These are phyloP conservation scores for Psidium guajava DNA, from an alignment of 345 rosid genomes.

Conservation along the genomic window DNA sequence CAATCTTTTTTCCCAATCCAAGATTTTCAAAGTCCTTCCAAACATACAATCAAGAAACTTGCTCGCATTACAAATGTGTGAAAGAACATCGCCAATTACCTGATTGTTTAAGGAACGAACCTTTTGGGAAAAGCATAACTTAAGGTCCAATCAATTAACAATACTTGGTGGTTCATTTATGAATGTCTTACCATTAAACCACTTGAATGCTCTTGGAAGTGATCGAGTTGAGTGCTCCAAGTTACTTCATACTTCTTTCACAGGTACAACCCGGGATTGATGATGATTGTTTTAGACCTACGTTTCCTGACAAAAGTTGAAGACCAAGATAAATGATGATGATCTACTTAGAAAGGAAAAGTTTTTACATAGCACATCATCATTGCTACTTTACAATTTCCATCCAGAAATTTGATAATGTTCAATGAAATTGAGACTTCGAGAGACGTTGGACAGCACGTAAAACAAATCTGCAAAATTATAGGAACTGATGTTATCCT, in stretches of 20 bases:
- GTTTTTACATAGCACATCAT: no score
- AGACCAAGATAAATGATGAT: background rate
- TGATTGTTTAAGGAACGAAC: background rate
- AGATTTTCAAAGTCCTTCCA: background rate
- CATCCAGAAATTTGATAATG: no score
- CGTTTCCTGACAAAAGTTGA: conserved; percentile 23
- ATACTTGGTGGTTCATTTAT: background rate
- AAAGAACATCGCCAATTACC: background rate
- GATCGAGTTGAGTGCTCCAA: conserved; percentile 83
- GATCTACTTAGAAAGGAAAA: no score
- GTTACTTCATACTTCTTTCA: conserved; percentile 82
- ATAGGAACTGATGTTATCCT: no score
- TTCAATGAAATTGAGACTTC: no score
- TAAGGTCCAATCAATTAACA: background rate
- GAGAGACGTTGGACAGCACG: no score
- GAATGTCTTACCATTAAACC: conserved; percentile 55
- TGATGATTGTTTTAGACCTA: no score
- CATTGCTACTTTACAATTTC: no score
- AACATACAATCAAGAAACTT: background rate
- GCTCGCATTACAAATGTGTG: background rate
- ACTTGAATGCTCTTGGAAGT: conserved; percentile 73
- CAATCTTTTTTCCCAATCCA: background rate
- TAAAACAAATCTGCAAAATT: no score
- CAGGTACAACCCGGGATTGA: conserved; percentile 19
- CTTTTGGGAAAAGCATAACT: background rate